Conservation (phyloP, 768 basidiomycete genomes). For the Boletus subcaerulescens region DNA sequence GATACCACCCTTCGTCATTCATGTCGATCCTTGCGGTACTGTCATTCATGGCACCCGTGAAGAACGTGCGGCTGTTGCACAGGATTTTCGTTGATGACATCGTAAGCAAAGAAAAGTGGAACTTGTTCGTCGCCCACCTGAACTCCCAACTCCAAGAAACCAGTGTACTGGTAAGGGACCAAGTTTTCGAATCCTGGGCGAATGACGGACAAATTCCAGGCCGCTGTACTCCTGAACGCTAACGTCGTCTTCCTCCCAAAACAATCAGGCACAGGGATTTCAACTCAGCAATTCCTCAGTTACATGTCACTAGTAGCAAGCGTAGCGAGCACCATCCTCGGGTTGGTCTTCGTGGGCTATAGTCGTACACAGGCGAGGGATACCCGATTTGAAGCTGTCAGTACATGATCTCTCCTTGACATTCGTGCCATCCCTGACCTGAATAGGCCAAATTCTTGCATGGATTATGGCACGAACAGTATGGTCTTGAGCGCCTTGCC, state of each 20-base stretch:
- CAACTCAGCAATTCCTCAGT: conserved; percentile 37
- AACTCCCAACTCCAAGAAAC: conserved; percentile 51
- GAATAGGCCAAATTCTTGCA: conserved; percentile 15
- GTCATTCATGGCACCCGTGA: conserved; percentile 49
- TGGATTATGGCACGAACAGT: conserved; percentile 20
- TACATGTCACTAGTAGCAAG: conserved; percentile 44
- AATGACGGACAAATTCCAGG: conserved; percentile 36
- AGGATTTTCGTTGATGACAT: conserved; percentile 49
- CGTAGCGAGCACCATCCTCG: conserved; percentile 34
- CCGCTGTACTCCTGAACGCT: conserved; percentile 54
- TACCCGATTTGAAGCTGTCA: conserved; percentile 36
- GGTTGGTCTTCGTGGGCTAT: conserved; percentile 43
- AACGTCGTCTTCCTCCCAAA: conserved; percentile 62
- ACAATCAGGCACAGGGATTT: conserved; percentile 31
- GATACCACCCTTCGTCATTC: conserved; percentile 31
- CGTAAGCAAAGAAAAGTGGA: conserved; percentile 42
- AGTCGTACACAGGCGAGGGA: conserved; percentile 34
- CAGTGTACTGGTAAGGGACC: conserved; percentile 53
- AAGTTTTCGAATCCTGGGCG: no score
- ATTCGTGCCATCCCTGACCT: not conserved
- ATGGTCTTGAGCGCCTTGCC: conserved; percentile 50
- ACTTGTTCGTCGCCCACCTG: conserved; percentile 41
- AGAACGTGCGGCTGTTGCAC: conserved; percentile 44
- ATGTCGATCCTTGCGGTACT: conserved; percentile 40
- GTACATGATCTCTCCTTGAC: conserved; percentile 3